These are phyloP conservation scores for Solanum commersonii DNA, from an alignment of 257 asterid genomes.

Conservation along the genomic window DNA sequence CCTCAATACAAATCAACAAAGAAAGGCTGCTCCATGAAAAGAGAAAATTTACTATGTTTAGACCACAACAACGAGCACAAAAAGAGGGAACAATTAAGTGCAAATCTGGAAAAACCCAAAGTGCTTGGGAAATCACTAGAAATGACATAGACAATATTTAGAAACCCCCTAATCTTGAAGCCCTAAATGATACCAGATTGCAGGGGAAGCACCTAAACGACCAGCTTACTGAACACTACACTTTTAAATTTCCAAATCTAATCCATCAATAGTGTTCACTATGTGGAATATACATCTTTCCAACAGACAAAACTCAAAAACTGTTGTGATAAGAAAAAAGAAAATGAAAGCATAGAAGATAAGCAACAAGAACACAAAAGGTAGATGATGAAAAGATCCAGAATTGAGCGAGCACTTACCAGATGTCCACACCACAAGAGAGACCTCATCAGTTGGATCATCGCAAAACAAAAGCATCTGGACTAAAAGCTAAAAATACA, in stretches of 20 bases:
- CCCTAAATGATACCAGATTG: too few species aligned
- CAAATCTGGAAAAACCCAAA: too few species aligned
- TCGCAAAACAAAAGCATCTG: too few species aligned
- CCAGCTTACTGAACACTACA: too few species aligned
- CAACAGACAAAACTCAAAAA: not conserved
- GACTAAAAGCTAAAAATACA: not conserved
- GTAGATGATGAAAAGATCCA: not conserved
- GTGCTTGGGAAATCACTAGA: too few species aligned
- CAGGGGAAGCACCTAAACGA: too few species aligned
- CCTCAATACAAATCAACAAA: not conserved
- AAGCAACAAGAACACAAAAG: not conserved
- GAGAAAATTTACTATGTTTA: too few species aligned
- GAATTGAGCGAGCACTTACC: not conserved
- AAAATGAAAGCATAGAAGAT: not conserved
- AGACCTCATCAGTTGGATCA: not conserved
- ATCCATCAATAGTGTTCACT: too few species aligned
- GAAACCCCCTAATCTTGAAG: too few species aligned
- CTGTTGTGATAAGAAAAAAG: not conserved
- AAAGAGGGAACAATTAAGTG: too few species aligned
- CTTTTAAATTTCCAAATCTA: too few species aligned
- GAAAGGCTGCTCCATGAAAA: not conserved
- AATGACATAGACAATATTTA: too few species aligned
- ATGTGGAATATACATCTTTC: not conserved
- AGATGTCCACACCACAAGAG: not conserved
- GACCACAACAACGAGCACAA: not conserved